Percentiles rank a stretch among this genome's conserved stretches.
Conservation (phyloP, 306 rosid genomes). For the Fragaria nilgerrensis region DNA sequence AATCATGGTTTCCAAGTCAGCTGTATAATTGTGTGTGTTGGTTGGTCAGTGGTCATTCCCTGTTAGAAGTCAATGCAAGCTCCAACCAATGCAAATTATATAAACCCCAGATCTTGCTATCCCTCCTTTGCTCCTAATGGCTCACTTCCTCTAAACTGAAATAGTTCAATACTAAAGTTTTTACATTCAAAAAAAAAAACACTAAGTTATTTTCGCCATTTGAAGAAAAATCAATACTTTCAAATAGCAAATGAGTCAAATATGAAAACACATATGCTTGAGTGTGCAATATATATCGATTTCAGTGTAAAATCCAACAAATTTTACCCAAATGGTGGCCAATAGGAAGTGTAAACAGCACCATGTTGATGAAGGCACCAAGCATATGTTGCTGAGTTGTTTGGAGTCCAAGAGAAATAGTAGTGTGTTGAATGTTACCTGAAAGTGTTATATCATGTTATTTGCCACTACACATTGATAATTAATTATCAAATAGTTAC, state of each 20-base stretch:
- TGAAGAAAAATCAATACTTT: not conserved
- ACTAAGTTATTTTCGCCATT: not conserved
- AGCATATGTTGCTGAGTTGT: conserved; percentile 70
- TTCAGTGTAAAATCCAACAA: not conserved
- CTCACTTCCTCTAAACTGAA: conserved; percentile 70
- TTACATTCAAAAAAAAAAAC: too few relatives aligned
- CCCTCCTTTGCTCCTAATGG: conserved; percentile 55
- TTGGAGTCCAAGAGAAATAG: conserved; percentile 72
- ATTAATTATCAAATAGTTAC: too few relatives aligned
- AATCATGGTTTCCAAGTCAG: conserved; percentile 1
- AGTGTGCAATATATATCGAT: not conserved
- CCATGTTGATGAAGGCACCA: conserved; percentile 91
- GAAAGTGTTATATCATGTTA: conserved; percentile 12
- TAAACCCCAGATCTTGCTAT: conserved; percentile 68
- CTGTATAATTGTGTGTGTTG: conserved; percentile 21
- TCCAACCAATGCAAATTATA: conserved; percentile 57
- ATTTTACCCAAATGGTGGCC: conserved; percentile 77
- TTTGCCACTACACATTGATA: too few relatives aligned
- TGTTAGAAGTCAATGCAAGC: conserved; percentile 63
- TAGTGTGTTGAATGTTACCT: conserved; percentile 68
- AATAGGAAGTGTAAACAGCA: conserved; percentile 68
- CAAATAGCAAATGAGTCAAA: not conserved
- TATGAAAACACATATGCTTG: not conserved
- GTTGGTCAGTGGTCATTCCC: conserved; percentile 56
- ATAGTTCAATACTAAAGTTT: not conserved